phyloP scores from a whole-genome alignment of 1,139 yeast genomes.

The Zhuliangozyma blackwelliae region DNA sequence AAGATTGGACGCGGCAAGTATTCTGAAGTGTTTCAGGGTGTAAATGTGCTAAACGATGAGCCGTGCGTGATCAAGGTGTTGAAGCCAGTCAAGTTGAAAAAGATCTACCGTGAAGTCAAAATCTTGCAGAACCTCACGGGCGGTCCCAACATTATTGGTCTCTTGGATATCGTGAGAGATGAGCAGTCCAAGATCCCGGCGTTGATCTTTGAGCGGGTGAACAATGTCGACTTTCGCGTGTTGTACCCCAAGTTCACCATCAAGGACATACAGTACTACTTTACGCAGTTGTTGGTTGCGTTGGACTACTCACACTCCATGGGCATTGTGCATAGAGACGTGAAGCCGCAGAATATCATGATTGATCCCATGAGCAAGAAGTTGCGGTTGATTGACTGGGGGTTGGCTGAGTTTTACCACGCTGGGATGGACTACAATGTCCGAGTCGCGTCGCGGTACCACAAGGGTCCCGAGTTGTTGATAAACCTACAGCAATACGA shows the following conservation, averaged over 20 bases:
- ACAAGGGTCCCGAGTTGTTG: constrained; percentile 75
- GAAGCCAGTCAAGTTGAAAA: constrained; percentile 77
- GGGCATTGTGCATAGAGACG: constrained; percentile 84
- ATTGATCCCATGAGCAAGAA: constrained; percentile 64
- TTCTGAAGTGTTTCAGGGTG: constrained; percentile 88
- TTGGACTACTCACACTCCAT: constrained; percentile 74
- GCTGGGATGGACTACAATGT: constrained; percentile 77
- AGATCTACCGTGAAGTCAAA: constrained; percentile 72
- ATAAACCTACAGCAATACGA: constrained; percentile 74
- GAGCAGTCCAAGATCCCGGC: constrained; percentile 72
- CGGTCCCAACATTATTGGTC: constrained; percentile 67
- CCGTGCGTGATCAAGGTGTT: constrained; percentile 69
- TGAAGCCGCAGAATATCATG: constrained; percentile 82
- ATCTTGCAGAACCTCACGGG: constrained; percentile 70
- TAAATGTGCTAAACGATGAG: constrained; percentile 42
- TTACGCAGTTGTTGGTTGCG: constrained; percentile 65
- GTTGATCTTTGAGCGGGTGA: constrained; percentile 64
- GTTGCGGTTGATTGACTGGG: constrained; percentile 77
- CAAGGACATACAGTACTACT: constrained; percentile 64
- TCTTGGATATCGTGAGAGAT: constrained; percentile 74
- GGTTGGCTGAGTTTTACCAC: constrained; percentile 78
- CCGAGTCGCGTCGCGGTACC: constrained; percentile 75
- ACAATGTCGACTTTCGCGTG: constrained; percentile 68
- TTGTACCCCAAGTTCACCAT: constrained; percentile 64
- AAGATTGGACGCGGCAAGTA: constrained; percentile 97